Evolutionary conservation across 2,329 filamentous ascomycete species (phyloP).

Genomic region (Fusarium praegraminearum): DNA sequence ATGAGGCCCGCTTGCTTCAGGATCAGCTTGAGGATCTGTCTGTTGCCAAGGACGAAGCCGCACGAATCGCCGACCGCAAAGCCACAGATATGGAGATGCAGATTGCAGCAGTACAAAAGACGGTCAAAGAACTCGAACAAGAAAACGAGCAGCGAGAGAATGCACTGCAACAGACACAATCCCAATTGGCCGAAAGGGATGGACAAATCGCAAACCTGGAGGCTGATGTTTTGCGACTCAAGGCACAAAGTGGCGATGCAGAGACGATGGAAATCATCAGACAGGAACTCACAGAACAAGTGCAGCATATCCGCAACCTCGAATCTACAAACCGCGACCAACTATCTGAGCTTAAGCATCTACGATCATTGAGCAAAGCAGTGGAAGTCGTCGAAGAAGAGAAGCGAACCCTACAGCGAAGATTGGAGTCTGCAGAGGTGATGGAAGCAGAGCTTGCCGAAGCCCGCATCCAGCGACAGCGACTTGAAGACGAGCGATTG

Average conservation of each 20-base stretch:
- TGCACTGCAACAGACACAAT: conserved; percentile 71
- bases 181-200: conserved; percentile 76
- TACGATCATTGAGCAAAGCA: conserved; percentile 85
- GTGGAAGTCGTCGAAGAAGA: conserved; percentile 96
- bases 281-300: conserved; percentile 88
- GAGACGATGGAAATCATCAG: conserved; percentile 89
- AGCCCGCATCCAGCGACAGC: conserved; percentile 82
- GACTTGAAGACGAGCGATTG: conserved; percentile 87
- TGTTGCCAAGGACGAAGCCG: conserved; percentile 74
- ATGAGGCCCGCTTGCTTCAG: conserved; percentile 77
- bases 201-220: conserved; percentile 79
- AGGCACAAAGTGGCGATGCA: conserved; percentile 86
- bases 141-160: conserved; percentile 68
- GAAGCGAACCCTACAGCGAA: conserved; percentile 84
- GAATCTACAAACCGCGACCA: conserved; percentile 87
- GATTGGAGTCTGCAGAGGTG: conserved; percentile 78
- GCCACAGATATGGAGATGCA: conserved; percentile 67
- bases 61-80: conserved; percentile 70
- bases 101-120: conserved; percentile 59
- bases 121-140: conserved; percentile 68
- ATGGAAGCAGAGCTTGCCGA: conserved; percentile 83
- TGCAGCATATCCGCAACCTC: conserved; percentile 87
- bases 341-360: conserved; percentile 79
- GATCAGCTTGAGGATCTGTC: conserved; percentile 84
- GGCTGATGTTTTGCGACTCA: conserved; percentile 84